Conservation (phyloP, 225 moss, liverwort and hornwort species). For the Asterella californica region DNA sequence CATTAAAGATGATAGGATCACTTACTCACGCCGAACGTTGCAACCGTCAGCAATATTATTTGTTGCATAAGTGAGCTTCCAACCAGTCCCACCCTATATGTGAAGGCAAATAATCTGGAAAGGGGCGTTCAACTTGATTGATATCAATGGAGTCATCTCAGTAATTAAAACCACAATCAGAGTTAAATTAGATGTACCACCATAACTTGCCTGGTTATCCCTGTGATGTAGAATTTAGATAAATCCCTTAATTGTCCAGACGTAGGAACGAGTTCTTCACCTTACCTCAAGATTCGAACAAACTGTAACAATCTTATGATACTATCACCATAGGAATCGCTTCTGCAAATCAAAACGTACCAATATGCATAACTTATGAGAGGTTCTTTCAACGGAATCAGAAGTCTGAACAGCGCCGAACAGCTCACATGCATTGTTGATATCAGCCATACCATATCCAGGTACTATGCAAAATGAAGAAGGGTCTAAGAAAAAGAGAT, state of each 20-base stretch:
- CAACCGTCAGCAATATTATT: slow-evolving; percentile 49
- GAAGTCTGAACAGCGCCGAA: too few species aligned
- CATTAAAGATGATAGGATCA: background rate
- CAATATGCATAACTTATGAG: background rate
- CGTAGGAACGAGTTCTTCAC: background rate
- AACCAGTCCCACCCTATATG: slow-evolving; percentile 48
- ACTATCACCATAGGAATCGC: slow-evolving; percentile 28
- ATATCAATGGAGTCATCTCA: background rate
- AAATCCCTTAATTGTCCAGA: background rate
- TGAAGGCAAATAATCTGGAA: slow-evolving; percentile 51
- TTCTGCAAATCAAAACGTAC: slow-evolving; percentile 33
- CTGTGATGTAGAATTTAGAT: background rate
- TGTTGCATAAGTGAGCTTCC: slow-evolving; percentile 76
- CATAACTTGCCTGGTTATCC: background rate
- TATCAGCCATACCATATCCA: too few species aligned
- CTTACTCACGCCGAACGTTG: slow-evolving; percentile 69
- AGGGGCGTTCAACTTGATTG: background rate
- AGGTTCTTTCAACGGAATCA: too few species aligned
- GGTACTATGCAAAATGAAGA: too few species aligned
- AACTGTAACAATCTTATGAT: slow-evolving; percentile 66
- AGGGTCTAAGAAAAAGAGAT: too few species aligned
- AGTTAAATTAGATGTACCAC: background rate
- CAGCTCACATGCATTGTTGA: too few species aligned
- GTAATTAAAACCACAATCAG: background rate
- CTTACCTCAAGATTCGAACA: slow-evolving; percentile 58